These are phyloP conservation scores for Heliamphora pulchella DNA, from an alignment of 179 eudicot genomes.

Conservation along the genomic window DNA sequence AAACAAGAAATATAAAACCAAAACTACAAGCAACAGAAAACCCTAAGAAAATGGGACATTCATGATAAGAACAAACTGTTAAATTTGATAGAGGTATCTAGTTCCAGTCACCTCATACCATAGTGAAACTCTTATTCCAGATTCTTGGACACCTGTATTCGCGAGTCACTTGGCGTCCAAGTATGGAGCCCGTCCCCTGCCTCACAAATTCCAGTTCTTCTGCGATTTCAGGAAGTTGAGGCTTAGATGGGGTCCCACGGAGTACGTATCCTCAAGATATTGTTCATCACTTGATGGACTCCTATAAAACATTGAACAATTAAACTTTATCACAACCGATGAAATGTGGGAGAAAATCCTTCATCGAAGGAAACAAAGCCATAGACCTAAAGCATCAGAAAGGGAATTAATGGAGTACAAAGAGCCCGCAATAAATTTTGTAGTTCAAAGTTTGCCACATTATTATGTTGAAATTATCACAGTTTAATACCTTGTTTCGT, in stretches of 20 bases:
- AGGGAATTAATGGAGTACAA: background rate
- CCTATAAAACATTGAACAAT: background rate
- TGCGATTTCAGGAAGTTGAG: conserved; percentile 5
- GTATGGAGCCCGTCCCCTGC: background rate
- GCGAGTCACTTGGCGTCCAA: background rate
- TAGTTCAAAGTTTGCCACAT: no score
- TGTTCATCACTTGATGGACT: conserved; percentile 2
- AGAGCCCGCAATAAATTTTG: background rate
- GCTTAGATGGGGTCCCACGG: conserved; percentile 8
- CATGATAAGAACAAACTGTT: background rate
- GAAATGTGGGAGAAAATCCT: background rate
- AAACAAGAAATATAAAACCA: background rate
- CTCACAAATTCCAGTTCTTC: conserved; percentile 6
- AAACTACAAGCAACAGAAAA: background rate
- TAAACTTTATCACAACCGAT: background rate
- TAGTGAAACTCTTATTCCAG: background rate
- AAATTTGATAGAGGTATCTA: conserved; percentile 5
- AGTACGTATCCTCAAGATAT: background rate
- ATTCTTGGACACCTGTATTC: no score
- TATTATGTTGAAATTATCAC: background rate
- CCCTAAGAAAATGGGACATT: background rate
- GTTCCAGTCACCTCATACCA: background rate
- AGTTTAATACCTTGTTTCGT: background rate
- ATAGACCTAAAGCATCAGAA: background rate
- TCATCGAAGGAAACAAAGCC: background rate